Evolutionary conservation across 2,329 filamentous ascomycete species (phyloP).

Genomic region (Beauveria sp.): DNA sequence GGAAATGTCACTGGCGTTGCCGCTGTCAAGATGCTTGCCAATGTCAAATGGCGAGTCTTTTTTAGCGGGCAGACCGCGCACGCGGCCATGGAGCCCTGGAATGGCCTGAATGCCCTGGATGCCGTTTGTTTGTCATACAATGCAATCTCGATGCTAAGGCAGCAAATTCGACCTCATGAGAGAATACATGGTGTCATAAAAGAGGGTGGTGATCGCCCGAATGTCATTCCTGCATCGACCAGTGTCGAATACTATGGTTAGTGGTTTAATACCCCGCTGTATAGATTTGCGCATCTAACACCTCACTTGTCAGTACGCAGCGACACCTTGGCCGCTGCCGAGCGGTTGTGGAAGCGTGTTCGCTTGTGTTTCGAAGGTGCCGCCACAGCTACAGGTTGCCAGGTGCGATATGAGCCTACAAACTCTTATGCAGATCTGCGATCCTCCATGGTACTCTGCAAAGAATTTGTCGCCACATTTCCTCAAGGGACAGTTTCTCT

Average conservation of each 20-base stretch:
- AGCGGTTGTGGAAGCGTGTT: constrained; percentile 20
- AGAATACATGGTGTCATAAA: constrained; percentile 43
- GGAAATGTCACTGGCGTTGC: constrained; percentile 17
- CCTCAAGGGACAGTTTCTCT: constrained; percentile 26
- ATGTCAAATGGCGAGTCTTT: constrained; percentile 21
- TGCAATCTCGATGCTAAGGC: constrained; percentile 37
- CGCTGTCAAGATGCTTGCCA: constrained; percentile 21
- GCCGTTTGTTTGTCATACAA: constrained; percentile 34
- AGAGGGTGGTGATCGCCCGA: constrained; percentile 31
- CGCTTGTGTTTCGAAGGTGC: constrained; percentile 23
- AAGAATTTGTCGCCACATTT: constrained; percentile 33
- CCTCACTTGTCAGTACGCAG: constrained; percentile 18
- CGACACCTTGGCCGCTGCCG: constrained; percentile 21
- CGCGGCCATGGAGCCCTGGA: constrained; percentile 40
- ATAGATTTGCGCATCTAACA: background rate
- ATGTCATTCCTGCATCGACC: constrained; percentile 34
- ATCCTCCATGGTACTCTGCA: constrained; percentile 33
- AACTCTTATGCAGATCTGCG: constrained; percentile 34
- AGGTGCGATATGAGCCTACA: constrained; percentile 13
- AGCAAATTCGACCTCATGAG: constrained; percentile 40
- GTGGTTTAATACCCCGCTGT: constrained; percentile 11
- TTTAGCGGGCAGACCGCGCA: constrained; percentile 39
- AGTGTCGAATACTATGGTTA: constrained; percentile 30
- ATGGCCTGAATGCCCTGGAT: constrained; percentile 43
- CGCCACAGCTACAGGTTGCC: constrained; percentile 21